Evolutionary conservation across 495 filamentous ascomycete genomes (phyloP), one percentile per base, ranked within the genome.

Genomic region (Hypoxylon lienhwacheense): DNA sequence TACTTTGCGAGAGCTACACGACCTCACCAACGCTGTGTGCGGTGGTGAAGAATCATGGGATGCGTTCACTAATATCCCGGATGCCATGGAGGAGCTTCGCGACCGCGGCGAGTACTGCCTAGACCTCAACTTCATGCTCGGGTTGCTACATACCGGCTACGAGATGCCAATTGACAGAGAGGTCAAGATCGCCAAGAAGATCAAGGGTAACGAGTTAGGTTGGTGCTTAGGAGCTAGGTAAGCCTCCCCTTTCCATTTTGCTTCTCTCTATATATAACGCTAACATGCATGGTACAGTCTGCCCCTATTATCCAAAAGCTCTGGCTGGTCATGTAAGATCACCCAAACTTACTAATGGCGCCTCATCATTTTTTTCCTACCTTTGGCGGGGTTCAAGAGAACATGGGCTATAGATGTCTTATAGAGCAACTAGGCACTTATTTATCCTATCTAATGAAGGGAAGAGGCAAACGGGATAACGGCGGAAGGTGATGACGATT

Each of bases 221-320:
- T 98, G 93, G 93, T 97, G 91, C 74, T 76, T 98, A 69, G 93
- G 93, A 63, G 93, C 93, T 52, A 97, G 90, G 89, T 91, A 80
- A 73, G 82, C 39, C 8, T 22, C 42, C 26, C 29, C 6, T 32
- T 7, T 25, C 16, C 21, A 40, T 36, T 47, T 17, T 35, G 6
- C 22, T 40, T 41, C 26, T n/a, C n/a, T n/a, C n/a, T n/a, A 31
- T 50, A 11, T n/a, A 31, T n/a, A 12, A 49, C 66, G 24, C 65
- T 90, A 85, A 69, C 58, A 26, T 20, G 32, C 7, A 36, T 19
- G 24, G 17, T 46, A 7, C 6, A 78, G 76, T 61, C 64, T 78
- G 36, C 76, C 76, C 34, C 58, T 77, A 20, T 65, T 78, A 25
- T 61, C 69, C 15, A 68, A 72, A 61, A 60, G 59, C 33, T 78